Base-by-base conservation (phyloP, 75 land plant genomes). In the Adiantum capillusveneris region DNA sequence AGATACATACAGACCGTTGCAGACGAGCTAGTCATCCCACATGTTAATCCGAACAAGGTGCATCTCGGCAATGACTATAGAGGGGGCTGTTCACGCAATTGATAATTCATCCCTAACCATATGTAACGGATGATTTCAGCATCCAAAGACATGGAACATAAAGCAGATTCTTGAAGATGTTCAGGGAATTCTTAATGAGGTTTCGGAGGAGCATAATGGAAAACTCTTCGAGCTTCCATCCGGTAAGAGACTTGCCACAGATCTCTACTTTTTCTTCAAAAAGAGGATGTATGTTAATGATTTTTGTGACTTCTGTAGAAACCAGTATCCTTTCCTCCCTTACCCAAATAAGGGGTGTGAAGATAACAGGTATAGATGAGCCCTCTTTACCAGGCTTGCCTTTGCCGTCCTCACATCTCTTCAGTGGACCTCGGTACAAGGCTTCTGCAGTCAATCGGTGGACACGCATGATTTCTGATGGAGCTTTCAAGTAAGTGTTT, bases 1-100 rank as follows among this genome's bases (percentile, higher is more conserved):
- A 90, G 92, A 69, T 95, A 95, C 64, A 90, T 86, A 76, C 99
- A 95, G 77, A 96, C 86, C 28, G 99, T 95, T 58, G 91, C 83
- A 6, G 96, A 95, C 72, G 99, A 95, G 57, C 79, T 95, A 44
- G 75, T 95, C 27, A 61, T 86, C 43, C 59, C 57, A n/a, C 68
- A 75, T 71, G 74, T 65, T 63, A 68, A 86, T 70, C 74, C 91
- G 36, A 24, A 54, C 3, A 84, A 86, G 80, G 97, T 91, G 62
- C n/a, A n/a, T n/a, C n/a, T n/a, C n/a, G n/a, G n/a, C n/a, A n/a
- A n/a, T n/a, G n/a, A n/a, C n/a, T n/a, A n/a, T n/a, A n/a, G n/a
- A n/a, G n/a, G n/a, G n/a, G n/a, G n/a, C n/a, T n/a, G n/a, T n/a
- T n/a, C n/a, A n/a, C 1, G 42, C 24, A 20, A 20, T 3, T 25